Evolutionary conservation across 2,329 filamentous ascomycete species (phyloP), one percentile per base, ranked within the genome.

Genomic region (Paradendryphiella salina): DNA sequence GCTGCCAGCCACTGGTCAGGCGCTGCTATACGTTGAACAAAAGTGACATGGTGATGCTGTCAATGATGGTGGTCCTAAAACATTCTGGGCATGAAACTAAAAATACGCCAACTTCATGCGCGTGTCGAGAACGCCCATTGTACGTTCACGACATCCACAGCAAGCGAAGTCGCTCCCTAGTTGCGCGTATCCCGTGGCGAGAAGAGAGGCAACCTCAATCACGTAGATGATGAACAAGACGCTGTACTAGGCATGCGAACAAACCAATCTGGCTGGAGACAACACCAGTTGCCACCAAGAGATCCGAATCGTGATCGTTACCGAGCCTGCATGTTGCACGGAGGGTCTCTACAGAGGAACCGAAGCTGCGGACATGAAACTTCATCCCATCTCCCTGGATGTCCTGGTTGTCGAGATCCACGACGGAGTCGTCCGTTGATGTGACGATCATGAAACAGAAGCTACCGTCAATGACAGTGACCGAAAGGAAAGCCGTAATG

Each of bases 41-140:
- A 14, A 15, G 18, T 26, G n/a, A 46, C 38, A 26, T 48, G 38
- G 34, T 21, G 28, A 21, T 21, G 15, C 38, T 40, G 45, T 42
- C 21, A 31, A 33, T 52, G 35, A 20, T 35, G 35, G 50, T 21
- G 21, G 44, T 50, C 49, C 33, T 56, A 64, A 68, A 68, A 68
- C 65, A 51, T 54, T 50, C 57, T 64, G 60, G 51, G 59, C 56
- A 15, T 65, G 60, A 61, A 51, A 52, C 41, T 17, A 42, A 26
- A 50, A 51, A 54, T 54, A 53, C 36, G 21, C 41, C 34, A 28
- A 26, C n/a, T 46, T 32, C 36, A 36, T 37, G 31, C 39, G 28
- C 33, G 29, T 51, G 32, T 41, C 38, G 23, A 40, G 13, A 26
- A 34, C 20, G 14, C n/a, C 1, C 7, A 48, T 17, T 10, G 28